Evolutionary conservation across 257 asterid species (phyloP), one percentile per base, ranked within the genome.

Genomic region (Nicotiana otophora): DNA sequence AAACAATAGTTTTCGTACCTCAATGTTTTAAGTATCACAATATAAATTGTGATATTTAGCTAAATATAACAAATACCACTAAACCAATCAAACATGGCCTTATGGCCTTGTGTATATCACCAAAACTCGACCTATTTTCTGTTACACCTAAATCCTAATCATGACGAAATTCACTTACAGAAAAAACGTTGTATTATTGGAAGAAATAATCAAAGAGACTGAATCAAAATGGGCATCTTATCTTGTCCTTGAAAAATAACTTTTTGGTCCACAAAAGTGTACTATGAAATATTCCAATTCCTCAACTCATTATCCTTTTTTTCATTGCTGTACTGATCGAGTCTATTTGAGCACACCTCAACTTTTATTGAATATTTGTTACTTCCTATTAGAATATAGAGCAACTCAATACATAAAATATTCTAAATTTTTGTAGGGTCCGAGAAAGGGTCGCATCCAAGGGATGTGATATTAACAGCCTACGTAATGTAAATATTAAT

Each of bases 171-270:
- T 42, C 78, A 20, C 60, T 70, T 70, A 17, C 19, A 10, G 42
- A 33, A 17, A 30, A 67, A 11, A 67, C n/a, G 55, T n/a, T 70
- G 58, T 28, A 39, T 39, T 11, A 70, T 70, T 70, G 10, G 34
- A 42, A 70, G 30, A 39, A 72, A 72, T 23, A 74, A 26, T 51
- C 63, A 74, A 74, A 74, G 63, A 51, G 26, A 74, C 80, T 51
- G 9, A 53, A 74, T 74, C 62, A 74, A 51, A 74, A 26, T 12
- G 80, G 26, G 16, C 63, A 51, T 51, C 62, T 74, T 74, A 74
- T 74, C 80, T 26, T 26, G 1, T 15, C 63, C 28, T 51, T 48
- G 63, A 1, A 26, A 2, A 51, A 15, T 46, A 74, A 26, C 80
- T 51, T 74, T 68, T 51, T 72, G 79, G 42, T 14, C 62, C 26